Evolutionary conservation across 495 filamentous ascomycete genomes (phyloP).

Genomic region (Penicillium salamii): DNA sequence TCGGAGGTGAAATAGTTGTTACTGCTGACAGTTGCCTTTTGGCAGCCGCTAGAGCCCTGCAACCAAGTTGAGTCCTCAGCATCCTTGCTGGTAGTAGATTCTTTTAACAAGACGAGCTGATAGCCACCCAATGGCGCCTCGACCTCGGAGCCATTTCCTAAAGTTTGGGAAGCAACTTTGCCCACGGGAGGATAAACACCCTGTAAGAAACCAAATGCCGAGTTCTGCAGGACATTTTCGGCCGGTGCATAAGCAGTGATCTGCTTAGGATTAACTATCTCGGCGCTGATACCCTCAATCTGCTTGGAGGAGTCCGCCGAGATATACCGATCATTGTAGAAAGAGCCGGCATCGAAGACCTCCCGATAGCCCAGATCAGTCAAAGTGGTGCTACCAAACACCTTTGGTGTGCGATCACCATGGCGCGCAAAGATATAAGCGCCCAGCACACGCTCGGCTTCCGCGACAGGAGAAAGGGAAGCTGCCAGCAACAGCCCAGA

Average conservation of each 20-base stretch:
- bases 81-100: slow-evolving; percentile 37
- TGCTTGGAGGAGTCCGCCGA: slow-evolving; percentile 42
- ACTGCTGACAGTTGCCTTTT: slow-evolving; percentile 61
- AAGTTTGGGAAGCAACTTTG: slow-evolving; percentile 28
- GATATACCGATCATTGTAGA: slow-evolving; percentile 63
- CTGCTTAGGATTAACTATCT: slow-evolving; percentile 56
- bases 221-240: slow-evolving; percentile 62
- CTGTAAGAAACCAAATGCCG: slow-evolving; percentile 57
- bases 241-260: slow-evolving; percentile 54
- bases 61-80: slow-evolving; percentile 59
- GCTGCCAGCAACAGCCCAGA: slow-evolving; percentile 32
- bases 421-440: slow-evolving; percentile 64
- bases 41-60: slow-evolving; percentile 56
- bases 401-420: slow-evolving; percentile 61
- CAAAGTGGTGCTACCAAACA: slow-evolving; percentile 49
- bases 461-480: slow-evolving; percentile 34
- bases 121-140: slow-evolving; percentile 57
- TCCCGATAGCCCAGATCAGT: slow-evolving; percentile 61
- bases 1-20: slow-evolving; percentile 67
- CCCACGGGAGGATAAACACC: slow-evolving; percentile 62
- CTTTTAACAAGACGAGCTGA: slow-evolving; percentile 55
- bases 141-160: slow-evolving; percentile 52
- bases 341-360: slow-evolving; percentile 58
- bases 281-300: slow-evolving; percentile 56
- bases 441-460: slow-evolving; percentile 59